Evolutionary conservation across 176 grass and related monocot genomes (phyloP).

Genomic region (Paspalum notatum): DNA sequence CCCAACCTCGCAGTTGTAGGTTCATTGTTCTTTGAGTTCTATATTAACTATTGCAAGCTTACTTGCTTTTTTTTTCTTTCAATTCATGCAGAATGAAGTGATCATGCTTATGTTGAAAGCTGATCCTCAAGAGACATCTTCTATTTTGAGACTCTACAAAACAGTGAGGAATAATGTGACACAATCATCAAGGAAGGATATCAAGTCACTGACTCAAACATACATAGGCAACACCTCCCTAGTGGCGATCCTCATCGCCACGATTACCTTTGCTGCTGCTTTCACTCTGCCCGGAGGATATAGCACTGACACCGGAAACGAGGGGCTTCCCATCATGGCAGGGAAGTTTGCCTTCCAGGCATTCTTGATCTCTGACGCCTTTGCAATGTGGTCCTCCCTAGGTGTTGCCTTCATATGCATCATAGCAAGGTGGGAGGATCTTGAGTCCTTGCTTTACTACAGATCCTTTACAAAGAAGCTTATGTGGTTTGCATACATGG

Average conservation of each 20-base stretch:
- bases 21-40: background rate
- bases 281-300: constrained; percentile 18
- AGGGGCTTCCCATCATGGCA: constrained; percentile 32
- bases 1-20: too few relatives aligned
- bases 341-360: constrained; percentile 1
- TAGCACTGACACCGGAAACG: background rate
- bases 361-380: constrained; percentile 32
- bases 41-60: background rate
- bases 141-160: background rate
- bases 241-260: constrained; percentile 31
- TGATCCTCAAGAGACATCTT: background rate
- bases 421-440: constrained; percentile 40
- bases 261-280: background rate
- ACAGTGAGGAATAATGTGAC: background rate
- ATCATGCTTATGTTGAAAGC: constrained; percentile 26
- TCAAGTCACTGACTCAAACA: constrained; percentile 27
- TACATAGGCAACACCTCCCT: constrained; percentile 44
- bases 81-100: constrained; percentile 27
- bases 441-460: constrained; percentile 43
- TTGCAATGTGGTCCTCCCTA: constrained; percentile 20
- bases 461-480: constrained; percentile 32
- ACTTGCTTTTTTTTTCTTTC: too few relatives aligned
- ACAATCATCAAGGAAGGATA: background rate
- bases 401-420: constrained; percentile 34
- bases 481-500: constrained; percentile 38